Base-by-base conservation (phyloP, 305 asterid genomes). In the Fraxinus velutina region DNA sequence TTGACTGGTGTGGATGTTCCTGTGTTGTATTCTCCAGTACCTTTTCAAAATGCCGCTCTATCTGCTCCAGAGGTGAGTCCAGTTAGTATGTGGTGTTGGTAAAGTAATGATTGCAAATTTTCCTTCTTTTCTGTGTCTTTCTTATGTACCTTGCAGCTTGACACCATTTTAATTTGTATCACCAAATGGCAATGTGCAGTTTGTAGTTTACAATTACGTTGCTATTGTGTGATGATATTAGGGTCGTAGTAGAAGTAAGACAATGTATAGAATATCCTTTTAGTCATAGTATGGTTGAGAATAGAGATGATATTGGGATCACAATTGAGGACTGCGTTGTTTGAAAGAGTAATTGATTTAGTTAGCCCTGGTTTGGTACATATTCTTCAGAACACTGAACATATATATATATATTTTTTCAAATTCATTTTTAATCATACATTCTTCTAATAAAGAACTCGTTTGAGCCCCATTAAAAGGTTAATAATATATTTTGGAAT, bases 1-100 rank as follows among this genome's bases (percentile, higher is more conserved):
- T 82, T 93, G 85, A 86, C 90, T 88, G 96, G 90, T 57, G 88
- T 80, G 86, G 98, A 94, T 88, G 97, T 94, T 83, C 98, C 98
- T 4, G 79, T 89, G 83, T 88, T 94, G 73, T 94, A 89, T 89
- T 92, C 98, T 77, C 94, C 97, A 22, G 87, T 90, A 83, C 93
- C 93, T 47, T 94, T 93, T 83, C 89, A 89, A 78, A 92, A 94
- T 85, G 96, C 97, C 66, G 87, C 98, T 81, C 86, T 89, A 62
- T 88, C 93, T 73, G 88, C 92, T 60, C 97, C 98, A 50, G 94
- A 93, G 98, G 98, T 93, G 77, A 72, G 94, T 86, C 74, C 19
- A 52, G 27, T 57, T 36, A 73, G 42, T 75, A 10, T 78, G 60
- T 62, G 55, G 75, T 70, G 74, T 77, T 64, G 83, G 66, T 57